phyloP scores from a whole-genome alignment of 164 flowering plant species.

The Echeveria elegans region DNA sequence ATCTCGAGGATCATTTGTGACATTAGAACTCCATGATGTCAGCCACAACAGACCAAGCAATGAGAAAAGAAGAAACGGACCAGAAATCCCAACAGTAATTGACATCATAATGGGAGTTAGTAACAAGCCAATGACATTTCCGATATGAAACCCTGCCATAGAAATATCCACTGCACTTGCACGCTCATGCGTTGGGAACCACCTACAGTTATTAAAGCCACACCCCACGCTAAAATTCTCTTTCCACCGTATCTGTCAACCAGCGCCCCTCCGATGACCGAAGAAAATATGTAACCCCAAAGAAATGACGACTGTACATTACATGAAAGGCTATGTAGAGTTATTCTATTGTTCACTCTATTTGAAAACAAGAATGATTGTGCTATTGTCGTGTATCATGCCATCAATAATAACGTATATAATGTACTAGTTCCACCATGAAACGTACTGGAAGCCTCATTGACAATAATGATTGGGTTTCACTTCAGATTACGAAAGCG shows the following conservation, averaged over 20 bases:
- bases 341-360: neutral
- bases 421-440: neutral
- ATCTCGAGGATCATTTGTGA: conserved; percentile 59
- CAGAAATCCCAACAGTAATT: conserved; percentile 48
- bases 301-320: conserved; percentile 52
- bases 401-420: neutral
- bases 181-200: conserved; percentile 82
- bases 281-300: conserved; percentile 93
- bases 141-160: conserved; percentile 94
- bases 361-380: neutral
- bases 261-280: conserved; percentile 74
- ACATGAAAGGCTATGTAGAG: neutral
- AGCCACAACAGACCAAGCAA: conserved; percentile 76
- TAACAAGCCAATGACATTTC: conserved; percentile 70
- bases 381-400: neutral
- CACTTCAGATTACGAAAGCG: neutral
- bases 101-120: conserved; percentile 66
- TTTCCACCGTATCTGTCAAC: conserved; percentile 93
- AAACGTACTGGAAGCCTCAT: neutral
- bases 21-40: conserved; percentile 38
- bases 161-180: conserved; percentile 90
- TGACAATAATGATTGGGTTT: neutral
- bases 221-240: conserved; percentile 79
- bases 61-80: conserved; percentile 72
- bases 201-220: conserved; percentile 43